phyloP scores from a whole-genome alignment of 192 early-diverging fungal species.

The Allomyces javanicus region DNA sequence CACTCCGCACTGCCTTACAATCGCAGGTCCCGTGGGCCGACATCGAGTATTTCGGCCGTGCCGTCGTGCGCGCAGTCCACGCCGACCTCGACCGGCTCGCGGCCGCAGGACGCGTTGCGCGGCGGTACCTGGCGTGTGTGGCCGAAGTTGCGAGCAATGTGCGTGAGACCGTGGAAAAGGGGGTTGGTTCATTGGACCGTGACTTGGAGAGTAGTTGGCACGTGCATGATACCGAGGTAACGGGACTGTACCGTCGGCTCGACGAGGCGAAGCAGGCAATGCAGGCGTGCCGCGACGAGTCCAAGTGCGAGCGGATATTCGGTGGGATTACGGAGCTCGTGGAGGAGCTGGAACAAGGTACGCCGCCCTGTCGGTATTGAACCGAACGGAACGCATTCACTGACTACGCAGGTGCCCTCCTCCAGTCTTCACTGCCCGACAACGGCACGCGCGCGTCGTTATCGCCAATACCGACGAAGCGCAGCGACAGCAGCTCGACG shows the following conservation, averaged over 20 bases:
- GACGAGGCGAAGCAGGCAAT: not conserved
- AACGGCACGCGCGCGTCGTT: too few relatives aligned
- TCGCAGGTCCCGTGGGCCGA: too few relatives aligned
- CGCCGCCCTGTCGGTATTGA: not conserved
- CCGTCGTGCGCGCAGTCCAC: too few relatives aligned
- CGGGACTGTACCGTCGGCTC: not conserved
- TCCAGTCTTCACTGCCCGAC: too few relatives aligned
- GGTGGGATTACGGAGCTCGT: not conserved
- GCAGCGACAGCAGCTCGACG: too few relatives aligned
- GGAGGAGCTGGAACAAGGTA: not conserved
- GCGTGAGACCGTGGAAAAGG: not conserved
- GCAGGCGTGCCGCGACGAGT: not conserved
- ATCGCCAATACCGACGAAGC: too few relatives aligned
- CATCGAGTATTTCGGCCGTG: too few relatives aligned
- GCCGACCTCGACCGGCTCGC: too few relatives aligned
- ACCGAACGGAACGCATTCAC: too few relatives aligned
- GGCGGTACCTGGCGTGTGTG: not conserved
- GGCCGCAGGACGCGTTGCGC: not conserved
- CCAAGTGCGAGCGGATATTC: not conserved
- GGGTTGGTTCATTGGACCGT: not conserved
- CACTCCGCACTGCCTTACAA: too few relatives aligned
- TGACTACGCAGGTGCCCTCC: too few relatives aligned
- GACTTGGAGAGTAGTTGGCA: not conserved
- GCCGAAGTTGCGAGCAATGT: not conserved
- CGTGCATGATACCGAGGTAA: not conserved